phyloP scores from a whole-genome alignment of 2,329 filamentous ascomycete genomes.

The Penicillium sp. region DNA sequence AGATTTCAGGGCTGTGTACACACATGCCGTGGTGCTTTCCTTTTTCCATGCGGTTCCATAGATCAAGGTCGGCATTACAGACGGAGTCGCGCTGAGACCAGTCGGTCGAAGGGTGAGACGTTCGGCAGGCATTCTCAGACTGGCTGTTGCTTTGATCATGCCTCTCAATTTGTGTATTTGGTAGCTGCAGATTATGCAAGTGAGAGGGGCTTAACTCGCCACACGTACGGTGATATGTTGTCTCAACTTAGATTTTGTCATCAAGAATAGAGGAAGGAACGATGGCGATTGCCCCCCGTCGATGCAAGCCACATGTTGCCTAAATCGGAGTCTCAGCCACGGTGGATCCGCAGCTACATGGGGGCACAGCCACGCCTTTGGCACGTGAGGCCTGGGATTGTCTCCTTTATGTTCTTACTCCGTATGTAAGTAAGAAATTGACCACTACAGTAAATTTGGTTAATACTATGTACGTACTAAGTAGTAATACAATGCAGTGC shows the following conservation, averaged over 20 bases:
- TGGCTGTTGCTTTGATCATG: background rate
- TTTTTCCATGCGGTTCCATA: conserved; percentile 90
- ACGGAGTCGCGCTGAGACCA: conserved; percentile 1
- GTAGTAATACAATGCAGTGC: no score
- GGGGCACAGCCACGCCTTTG: background rate
- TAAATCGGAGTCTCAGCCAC: background rate
- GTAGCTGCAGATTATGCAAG: no score
- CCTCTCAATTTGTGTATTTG: no score
- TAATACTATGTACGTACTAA: no score
- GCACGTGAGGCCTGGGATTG: background rate
- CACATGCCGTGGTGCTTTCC: conserved; percentile 61
- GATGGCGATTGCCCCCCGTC: background rate
- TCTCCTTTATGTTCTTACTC: no score
- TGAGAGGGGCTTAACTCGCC: no score
- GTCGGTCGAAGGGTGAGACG: background rate
- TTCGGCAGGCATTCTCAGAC: conserved; percentile 1
- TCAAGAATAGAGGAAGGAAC: no score
- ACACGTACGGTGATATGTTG: no score
- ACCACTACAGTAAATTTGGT: no score
- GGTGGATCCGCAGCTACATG: background rate
- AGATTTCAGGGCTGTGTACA: conserved; percentile 62
- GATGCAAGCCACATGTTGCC: background rate
- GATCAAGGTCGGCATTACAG: conserved; percentile 49
- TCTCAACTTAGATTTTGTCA: no score
- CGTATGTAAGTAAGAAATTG: no score